Evolutionary conservation across 176 grass and related monocot species (phyloP), one percentile per base, ranked within the genome.

Genomic region (Ampelocalamus luodianensis): DNA sequence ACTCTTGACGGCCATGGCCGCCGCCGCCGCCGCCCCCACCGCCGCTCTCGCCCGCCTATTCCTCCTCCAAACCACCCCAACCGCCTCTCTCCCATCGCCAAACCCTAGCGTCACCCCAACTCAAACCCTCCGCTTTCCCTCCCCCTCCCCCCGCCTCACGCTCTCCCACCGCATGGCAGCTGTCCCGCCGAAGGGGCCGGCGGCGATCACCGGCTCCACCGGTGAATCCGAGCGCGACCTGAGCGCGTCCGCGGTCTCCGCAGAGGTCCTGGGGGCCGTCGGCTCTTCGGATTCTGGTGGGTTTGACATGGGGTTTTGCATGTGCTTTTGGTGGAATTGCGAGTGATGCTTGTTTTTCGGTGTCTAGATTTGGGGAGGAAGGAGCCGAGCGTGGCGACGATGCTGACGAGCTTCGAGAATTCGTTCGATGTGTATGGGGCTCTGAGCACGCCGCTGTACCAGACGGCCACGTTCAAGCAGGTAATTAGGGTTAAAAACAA

Each of bases 391-490:
- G 87, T 95, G 68, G 84, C 96, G 1, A 98, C 96, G 43, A 81
- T 95, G 44, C 89, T 98, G 76, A 93, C 89, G 55, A 90, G 81
- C 49, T 96, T 94, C 49, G 91, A 93, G 22, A 98, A 98, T 51
- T 92, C 93, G 44, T 98, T 98, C 61, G 96, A 98, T 69, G 73
- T 50, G 32, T 98, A 94, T 50, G 96, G 83, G 60, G 86, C 96
- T 73, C 37, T 92, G 81, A 98, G 96, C 66, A 98, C 96, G 55
- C 96, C 96, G 38, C 84, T 98, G 80, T 98, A 98, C 90, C 96
- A 98, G 91, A 96, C 96, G 0, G 94, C 96, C 78, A 98, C 95
- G 18, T 98, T 98, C 81, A 95, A 93, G 86, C 95, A 98, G 95
- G 95, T 97, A 87, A 65, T 13, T 82, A 20, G 56, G 27, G 13